Base-by-base conservation (phyloP, 345 rosid genomes). In the Diplotaxis tenuifolia region DNA sequence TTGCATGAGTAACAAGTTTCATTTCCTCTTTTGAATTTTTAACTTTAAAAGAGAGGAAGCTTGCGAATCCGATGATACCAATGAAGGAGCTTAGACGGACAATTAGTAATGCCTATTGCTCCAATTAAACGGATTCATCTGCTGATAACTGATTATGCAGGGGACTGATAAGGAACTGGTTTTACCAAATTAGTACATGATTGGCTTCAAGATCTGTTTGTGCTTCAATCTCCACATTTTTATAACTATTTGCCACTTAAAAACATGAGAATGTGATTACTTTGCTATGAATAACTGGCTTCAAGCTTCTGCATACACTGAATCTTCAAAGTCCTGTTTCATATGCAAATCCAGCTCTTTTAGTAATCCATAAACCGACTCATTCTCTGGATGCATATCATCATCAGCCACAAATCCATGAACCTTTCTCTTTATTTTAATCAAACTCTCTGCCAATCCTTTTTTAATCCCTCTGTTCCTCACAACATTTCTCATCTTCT, bases 1-100 rank as follows among this genome's bases (percentile, higher is more conserved):
- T 78, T 89, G 96, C 96, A 86, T 84, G 92, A 36, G 71, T 69
- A 79, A 87, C 92, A 86, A 77, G 88, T 86, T 80, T 80, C 90
- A 20, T 27, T 70, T 52, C 47, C 12, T 23, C 6, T 42, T 54
- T 54, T n/a, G 5, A 34, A 5, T 22, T 32, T 5, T 32, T 5
- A 54, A 69, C 62, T 69, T 38, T 54, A 38, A n/a, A 45, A 11
- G n/a, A 32, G 10, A 60, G 40, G 21, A 42, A 22, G 9, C 15
- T 11, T 14, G 64, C 50, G 36, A 68, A 61, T 61, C 69, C 79
- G 79, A 68, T 62, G 74, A 38, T 68, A 53, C 55, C 68, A 68
- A 42, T 42, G 50, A n/a, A 14, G 0, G 50, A 8, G 50, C 19
- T 42, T 16, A 42, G 50, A 42, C 50, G 50, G 50, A 1, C 3